These are phyloP conservation scores for Knufia fluminis DNA, from an alignment of 2,329 filamentous ascomycete genomes.

Conservation along the genomic window DNA sequence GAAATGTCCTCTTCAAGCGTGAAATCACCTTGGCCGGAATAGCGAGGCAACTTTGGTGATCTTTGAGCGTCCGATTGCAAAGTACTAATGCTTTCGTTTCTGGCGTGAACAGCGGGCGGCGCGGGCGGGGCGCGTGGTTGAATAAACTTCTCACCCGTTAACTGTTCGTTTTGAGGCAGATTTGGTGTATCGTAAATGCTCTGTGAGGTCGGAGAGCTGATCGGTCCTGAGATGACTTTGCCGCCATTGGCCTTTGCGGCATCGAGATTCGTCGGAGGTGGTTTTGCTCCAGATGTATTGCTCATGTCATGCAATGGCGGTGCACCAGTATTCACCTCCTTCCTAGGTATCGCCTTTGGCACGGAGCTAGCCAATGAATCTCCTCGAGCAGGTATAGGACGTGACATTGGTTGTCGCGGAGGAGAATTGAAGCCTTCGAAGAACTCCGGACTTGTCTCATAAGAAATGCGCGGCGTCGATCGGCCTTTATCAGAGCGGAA, in stretches of 20 bases:
- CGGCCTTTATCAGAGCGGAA: slow-evolving; percentile 24
- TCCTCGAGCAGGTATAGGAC: slow-evolving; percentile 44
- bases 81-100: slow-evolving; percentile 44
- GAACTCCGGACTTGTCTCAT: slow-evolving; percentile 50
- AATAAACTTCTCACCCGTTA: slow-evolving; percentile 46
- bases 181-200: slow-evolving; percentile 34
- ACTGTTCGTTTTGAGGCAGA: slow-evolving; percentile 22
- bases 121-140: slow-evolving; percentile 50
- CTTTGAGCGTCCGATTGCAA: slow-evolving; percentile 36
- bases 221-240: slow-evolving; percentile 33
- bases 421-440: slow-evolving; percentile 38
- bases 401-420: slow-evolving; percentile 26
- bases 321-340: slow-evolving; percentile 44
- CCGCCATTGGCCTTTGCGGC: slow-evolving; percentile 31
- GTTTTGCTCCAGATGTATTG: slow-evolving; percentile 13
- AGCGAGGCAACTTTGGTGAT: slow-evolving; percentile 61
- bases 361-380: slow-evolving; percentile 46
- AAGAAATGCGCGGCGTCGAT: slow-evolving; percentile 44
- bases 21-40: slow-evolving; percentile 73
- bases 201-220: slow-evolving; percentile 34
- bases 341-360: slow-evolving; percentile 48
- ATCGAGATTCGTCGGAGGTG: slow-evolving; percentile 10
- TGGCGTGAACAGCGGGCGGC: slow-evolving; percentile 33
- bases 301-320: slow-evolving; percentile 29
- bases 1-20: slow-evolving; percentile 95